Percentiles rank a stretch among this genome's conserved stretches.
Evolutionary conservation across 192 early-diverging fungal species (phyloP).

Genomic region (Umbelopsis isabellina): DNA sequence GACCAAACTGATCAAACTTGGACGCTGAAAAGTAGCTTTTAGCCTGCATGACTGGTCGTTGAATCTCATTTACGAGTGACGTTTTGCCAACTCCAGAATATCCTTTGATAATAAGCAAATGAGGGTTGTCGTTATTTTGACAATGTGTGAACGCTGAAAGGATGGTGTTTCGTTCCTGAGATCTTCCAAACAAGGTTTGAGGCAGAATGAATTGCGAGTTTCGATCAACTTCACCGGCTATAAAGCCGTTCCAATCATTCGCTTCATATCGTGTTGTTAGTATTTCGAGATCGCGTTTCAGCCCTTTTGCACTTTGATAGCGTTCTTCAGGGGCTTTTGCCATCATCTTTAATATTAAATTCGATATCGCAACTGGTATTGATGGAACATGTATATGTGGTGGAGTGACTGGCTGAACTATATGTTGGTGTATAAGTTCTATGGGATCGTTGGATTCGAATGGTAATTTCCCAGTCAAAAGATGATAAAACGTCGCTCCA

Average conservation of each 20-base stretch:
- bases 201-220: conserved; percentile 35
- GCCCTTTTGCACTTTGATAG: conserved; percentile 41
- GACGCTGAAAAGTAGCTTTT: conserved; percentile 30
- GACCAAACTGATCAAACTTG: conserved; percentile 40
- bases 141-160: conserved; percentile 25
- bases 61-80: conserved; percentile 35
- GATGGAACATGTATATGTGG: conserved; percentile 22
- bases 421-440: conserved; percentile 38
- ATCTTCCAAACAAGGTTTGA: conserved; percentile 37
- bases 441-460: conserved; percentile 28
- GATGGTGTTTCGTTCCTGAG: conserved; percentile 23
- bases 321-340: conserved; percentile 41
- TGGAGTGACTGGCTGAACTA: conserved; percentile 13
- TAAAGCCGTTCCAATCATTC: conserved; percentile 20
- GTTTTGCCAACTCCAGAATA: conserved; percentile 40
- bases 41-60: conserved; percentile 30
- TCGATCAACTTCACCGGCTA: conserved; percentile 33
- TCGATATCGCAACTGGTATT: conserved; percentile 10
- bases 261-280: background rate
- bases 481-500: conserved; percentile 37
- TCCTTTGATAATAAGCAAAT: conserved; percentile 33
- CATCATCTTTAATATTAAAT: conserved; percentile 36
- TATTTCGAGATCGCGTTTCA: conserved; percentile 30
- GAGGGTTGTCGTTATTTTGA: background rate
- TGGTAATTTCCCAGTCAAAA: conserved; percentile 31